A percentile compares a stretch with the other conserved stretches of the same genome.
These are phyloP conservation scores for Eremochloa ophiuroides DNA, from an alignment of 176 grass and related monocot species.

Conservation along the genomic window DNA sequence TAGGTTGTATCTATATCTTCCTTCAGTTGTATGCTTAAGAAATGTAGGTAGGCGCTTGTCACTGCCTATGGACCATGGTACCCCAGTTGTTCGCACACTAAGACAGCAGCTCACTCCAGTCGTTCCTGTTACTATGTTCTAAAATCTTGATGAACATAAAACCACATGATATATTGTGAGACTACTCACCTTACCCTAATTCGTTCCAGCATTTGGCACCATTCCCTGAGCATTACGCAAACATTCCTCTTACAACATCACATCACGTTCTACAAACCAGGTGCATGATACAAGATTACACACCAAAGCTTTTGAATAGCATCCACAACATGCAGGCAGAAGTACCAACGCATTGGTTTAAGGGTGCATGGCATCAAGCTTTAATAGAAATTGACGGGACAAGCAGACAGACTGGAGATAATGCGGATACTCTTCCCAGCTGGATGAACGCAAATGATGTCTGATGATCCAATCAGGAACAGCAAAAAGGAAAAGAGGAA, in stretches of 20 bases:
- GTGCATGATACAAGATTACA: not conserved
- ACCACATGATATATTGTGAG: not conserved
- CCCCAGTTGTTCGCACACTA: conserved; percentile 4
- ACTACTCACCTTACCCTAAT: not conserved
- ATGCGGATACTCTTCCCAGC: not conserved
- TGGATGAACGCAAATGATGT: not conserved
- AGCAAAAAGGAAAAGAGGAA: not conserved
- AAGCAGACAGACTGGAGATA: not conserved
- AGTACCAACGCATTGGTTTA: not conserved
- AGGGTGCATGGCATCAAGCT: not conserved
- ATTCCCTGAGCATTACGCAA: not conserved
- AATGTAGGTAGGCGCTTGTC: conserved; percentile 5
- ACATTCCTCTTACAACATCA: not conserved
- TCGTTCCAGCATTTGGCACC: too few species aligned
- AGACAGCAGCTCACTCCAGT: not conserved
- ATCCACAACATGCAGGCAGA: not conserved
- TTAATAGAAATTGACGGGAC: not conserved
- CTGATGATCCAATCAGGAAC: not conserved
- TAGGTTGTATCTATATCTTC: conserved; percentile 34
- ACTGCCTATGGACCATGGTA: conserved; percentile 18
- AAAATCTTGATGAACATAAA: conserved; percentile 14
- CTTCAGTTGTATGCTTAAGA: conserved; percentile 34
- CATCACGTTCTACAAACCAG: not conserved
- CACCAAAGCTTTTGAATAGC: not conserved
- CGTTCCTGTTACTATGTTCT: not conserved